Base-by-base conservation (phyloP, 2,329 filamentous ascomycete species). In the Microcyclosporella mali region DNA sequence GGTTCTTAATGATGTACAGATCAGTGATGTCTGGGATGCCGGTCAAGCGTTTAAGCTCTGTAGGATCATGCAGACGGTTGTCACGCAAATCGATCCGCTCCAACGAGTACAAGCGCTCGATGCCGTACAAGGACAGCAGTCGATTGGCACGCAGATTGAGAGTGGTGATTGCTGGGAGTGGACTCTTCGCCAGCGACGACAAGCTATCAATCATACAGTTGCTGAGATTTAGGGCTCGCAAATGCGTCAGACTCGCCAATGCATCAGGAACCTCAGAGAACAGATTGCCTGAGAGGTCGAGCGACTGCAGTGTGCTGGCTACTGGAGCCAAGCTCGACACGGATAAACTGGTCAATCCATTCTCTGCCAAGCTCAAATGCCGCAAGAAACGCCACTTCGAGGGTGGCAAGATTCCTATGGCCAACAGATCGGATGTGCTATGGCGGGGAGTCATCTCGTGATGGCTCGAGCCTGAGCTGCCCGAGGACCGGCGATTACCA, bases 161-260 rank as follows among this genome's bases (percentile, higher is more conserved):
- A 1, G 89, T 89, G 1, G 86, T 94, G 50, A 98, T 95, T 15
- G 92, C 90, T 19, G 92, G 90, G 4, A 98, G 74, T 10, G 92
- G 88, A 57, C 84, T 92, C 50, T 85, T 81, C 2, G 82, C 82
- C 32, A 98, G 72, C 2, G 90, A 95, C 57, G 94, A 85, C 43
- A 98, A 73, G 12, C 88, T 92, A 56, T 90, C 86, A 50, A 98
- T 97, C 89, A 97, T 95, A 73, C 90, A 97, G 58, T 94, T 85
- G 3, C 90, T 94, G 18, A 98, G 74, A 58, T 98, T 97, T 41
- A 98, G 71, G 17, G 92, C 89, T 51, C 89, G 82, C n/a, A 98
- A 76, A 19, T 88, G 84, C 15, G 88, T 88, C 45, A 98, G 72
- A 8, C 80, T 85, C 10, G 89, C 84, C 44, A 98, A 70, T 57